Evolutionary conservation across 306 rosid species (phyloP).

Genomic region (Begonia peltatifolia): DNA sequence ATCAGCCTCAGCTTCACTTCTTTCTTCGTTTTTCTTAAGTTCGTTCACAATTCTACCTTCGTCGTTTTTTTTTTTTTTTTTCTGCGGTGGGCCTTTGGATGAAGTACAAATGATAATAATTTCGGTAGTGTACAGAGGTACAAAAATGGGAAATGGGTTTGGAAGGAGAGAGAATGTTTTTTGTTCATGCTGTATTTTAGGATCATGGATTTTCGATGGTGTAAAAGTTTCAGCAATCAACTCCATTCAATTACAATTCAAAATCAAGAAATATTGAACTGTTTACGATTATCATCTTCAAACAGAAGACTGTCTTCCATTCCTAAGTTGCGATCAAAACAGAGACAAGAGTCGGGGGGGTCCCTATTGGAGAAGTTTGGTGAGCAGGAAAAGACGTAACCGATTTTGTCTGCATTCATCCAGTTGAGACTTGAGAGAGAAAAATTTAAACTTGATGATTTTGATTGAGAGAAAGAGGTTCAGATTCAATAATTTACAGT

Average conservation of each 20-base stretch:
- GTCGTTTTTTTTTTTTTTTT: conserved; percentile 4
- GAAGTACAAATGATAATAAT: conserved; percentile 25
- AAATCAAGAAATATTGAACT: background rate
- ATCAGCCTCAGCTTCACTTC: background rate
- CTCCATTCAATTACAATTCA: background rate
- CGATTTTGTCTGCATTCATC: background rate
- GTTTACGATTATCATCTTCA: no score
- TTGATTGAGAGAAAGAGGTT: no score
- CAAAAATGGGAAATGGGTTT: conserved; percentile 6
- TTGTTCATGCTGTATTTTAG: conserved; percentile 1
- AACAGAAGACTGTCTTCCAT: no score
- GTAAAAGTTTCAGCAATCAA: background rate
- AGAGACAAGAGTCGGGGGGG: background rate
- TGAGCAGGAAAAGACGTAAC: background rate
- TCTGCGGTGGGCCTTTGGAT: background rate
- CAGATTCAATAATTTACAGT: no score
- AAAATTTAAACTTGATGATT: background rate
- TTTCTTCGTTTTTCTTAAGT: no score
- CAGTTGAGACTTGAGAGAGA: background rate
- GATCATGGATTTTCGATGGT: background rate
- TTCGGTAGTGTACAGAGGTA: conserved; percentile 34
- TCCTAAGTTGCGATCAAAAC: background rate
- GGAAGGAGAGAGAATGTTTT: conserved; percentile 1
- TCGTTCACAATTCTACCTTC: conserved; percentile 3
- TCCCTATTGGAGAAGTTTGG: background rate